A percentile compares a stretch with the other conserved stretches of the same genome.
These are phyloP conservation scores for Calonectria crousiana DNA, from an alignment of 2,329 filamentous ascomycete species.

Conservation along the genomic window DNA sequence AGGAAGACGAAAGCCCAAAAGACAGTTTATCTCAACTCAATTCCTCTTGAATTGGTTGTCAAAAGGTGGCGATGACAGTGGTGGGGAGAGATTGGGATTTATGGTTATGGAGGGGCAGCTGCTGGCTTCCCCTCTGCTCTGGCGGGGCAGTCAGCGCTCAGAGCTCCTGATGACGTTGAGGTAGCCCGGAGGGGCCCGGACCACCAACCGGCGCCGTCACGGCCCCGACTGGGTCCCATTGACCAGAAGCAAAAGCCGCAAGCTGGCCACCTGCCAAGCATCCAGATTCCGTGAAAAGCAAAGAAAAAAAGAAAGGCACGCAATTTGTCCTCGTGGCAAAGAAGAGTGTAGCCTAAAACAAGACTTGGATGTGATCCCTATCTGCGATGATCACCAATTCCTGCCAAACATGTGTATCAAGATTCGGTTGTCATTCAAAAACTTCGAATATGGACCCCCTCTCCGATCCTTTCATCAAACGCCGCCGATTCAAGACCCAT, in stretches of 20 bases:
- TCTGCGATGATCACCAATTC: background rate
- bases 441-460: constrained; percentile 22
- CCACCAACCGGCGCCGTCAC: constrained; percentile 19
- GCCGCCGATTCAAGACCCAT: constrained; percentile 30
- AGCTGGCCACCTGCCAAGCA: background rate
- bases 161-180: background rate
- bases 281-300: background rate
- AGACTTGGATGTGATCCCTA: background rate
- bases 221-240: constrained; percentile 22
- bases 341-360: background rate
- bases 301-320: background rate
- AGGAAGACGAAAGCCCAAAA: background rate
- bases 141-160: constrained; percentile 31
- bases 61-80: constrained; percentile 7
- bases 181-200: constrained; percentile 27
- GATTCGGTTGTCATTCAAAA: constrained; percentile 20
- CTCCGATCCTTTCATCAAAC: constrained; percentile 31
- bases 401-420: constrained; percentile 15
- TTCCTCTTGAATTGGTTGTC: background rate
- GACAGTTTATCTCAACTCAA: background rate
- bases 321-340: background rate
- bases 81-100: constrained; percentile 27
- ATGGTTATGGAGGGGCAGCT: constrained; percentile 37
- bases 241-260: background rate
- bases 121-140: constrained; percentile 17